phyloP scores from a whole-genome alignment of 768 basidiomycete species.

The Hypholoma fasciculare region DNA sequence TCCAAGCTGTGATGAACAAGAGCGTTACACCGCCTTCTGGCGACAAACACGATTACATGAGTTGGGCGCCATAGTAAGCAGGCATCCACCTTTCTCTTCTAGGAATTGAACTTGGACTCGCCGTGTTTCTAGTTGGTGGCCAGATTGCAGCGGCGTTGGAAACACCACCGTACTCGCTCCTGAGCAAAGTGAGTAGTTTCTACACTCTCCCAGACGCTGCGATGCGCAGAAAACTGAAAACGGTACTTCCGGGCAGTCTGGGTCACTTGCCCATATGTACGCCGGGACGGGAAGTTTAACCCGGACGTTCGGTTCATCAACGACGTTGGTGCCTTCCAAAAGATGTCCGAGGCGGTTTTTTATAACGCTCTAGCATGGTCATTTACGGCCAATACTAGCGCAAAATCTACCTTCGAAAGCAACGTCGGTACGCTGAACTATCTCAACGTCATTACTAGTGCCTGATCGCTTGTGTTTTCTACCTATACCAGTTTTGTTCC shows the following conservation, averaged over 20 bases:
- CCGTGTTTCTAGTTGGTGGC: conserved; percentile 49
- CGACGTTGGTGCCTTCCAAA: conserved; percentile 56
- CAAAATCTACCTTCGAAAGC: conserved; percentile 41
- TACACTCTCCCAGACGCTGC: neutral
- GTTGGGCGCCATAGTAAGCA: conserved; percentile 68
- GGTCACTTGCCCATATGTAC: conserved; percentile 55
- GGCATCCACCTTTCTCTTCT: neutral
- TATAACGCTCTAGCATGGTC: conserved; percentile 61
- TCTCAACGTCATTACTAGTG: no score
- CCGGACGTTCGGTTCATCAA: conserved; percentile 60
- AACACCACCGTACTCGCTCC: conserved; percentile 58
- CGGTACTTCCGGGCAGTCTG: conserved; percentile 36
- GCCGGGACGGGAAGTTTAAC: conserved; percentile 63
- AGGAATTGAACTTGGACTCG: neutral
- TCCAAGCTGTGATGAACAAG: conserved; percentile 49
- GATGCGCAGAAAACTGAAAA: neutral
- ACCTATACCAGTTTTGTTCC: conserved; percentile 34
- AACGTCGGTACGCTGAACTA: conserved; percentile 29
- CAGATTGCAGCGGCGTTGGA: conserved; percentile 56
- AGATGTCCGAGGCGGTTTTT: conserved; percentile 56
- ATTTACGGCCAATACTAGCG: conserved; percentile 32
- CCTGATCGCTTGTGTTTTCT: no score
- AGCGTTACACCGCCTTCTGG: conserved; percentile 48
- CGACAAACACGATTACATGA: conserved; percentile 64
- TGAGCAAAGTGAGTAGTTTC: conserved; percentile 42